These are phyloP conservation scores for Dipodascus albidus DNA, from an alignment of 805 yeast genomes.

Conservation along the genomic window DNA sequence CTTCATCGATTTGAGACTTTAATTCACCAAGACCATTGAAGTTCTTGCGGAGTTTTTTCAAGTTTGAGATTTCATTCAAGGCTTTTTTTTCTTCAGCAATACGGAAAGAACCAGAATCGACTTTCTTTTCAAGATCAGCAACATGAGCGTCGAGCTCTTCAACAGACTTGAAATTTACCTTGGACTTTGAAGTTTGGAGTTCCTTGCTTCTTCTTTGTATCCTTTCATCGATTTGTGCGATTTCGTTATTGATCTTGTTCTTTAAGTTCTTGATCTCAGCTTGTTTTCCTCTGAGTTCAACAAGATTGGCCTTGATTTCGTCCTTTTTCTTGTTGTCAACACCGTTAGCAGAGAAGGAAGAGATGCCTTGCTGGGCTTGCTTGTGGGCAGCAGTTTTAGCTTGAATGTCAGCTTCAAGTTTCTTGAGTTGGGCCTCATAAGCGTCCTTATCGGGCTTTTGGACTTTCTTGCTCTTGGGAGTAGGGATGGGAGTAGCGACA, in stretches of 20 bases:
- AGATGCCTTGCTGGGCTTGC: conserved; percentile 15
- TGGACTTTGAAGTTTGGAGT: conserved; percentile 59
- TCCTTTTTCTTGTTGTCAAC: conserved; percentile 36
- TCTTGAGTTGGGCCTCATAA: conserved; percentile 16
- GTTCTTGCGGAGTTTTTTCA: conserved; percentile 73
- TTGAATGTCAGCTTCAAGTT: conserved; percentile 15
- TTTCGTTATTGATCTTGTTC: conserved; percentile 43
- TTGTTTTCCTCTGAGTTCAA: conserved; percentile 32
- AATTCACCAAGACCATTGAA: conserved; percentile 60
- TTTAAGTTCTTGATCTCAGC: conserved; percentile 37
- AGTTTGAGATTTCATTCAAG: conserved; percentile 73
- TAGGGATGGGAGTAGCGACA: conserved; percentile 3
- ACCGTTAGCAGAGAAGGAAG: conserved; percentile 4
- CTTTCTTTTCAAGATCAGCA: conserved; percentile 48
- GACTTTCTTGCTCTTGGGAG: conserved; percentile 5
- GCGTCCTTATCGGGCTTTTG: conserved; percentile 18
- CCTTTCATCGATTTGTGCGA: conserved; percentile 55
- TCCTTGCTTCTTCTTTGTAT: conserved; percentile 69
- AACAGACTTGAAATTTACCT: conserved; percentile 43
- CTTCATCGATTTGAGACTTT: conserved; percentile 70
- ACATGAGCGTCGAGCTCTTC: conserved; percentile 28
- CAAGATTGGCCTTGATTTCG: conserved; percentile 39
- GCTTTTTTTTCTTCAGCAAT: conserved; percentile 83
- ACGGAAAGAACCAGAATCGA: conserved; percentile 68
- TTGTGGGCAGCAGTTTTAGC: conserved; percentile 13